Evolutionary conservation across 208 protist species (phyloP), one percentile per base, ranked within the genome.

Genomic region (Acanthamoeba triangularis): DNA sequence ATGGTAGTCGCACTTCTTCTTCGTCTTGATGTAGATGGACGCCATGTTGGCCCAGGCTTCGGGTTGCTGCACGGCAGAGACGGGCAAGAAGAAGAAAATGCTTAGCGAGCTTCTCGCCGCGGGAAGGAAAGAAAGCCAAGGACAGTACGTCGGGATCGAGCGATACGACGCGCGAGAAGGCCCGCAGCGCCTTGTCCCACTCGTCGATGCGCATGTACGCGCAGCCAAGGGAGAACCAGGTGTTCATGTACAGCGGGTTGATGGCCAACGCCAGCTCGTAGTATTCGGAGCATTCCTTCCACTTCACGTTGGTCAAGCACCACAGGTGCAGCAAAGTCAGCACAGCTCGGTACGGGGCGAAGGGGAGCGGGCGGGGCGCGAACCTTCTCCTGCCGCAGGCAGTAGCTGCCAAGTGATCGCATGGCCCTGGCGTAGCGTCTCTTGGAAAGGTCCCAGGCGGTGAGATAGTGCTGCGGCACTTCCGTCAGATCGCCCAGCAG

Each of bases 181-280:
- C 94, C 72, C 61, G 63, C 28, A 94, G 44, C 4, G 96, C 95
- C 28, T 82, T 90, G n/a, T 96, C 88, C 96, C 95, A 98, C 23
- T 97, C 80, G n/a, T 95, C 80, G 16, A 97, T 23, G 87, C 87
- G 59, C 88, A 98, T 96, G 54, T 54, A 78, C 3, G 97, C 96
- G 59, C 96, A 97, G 35, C 97, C 97, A 0, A 97, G 30, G 0
- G 96, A 96, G 93, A 98, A 98, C 97, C 97, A 98, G 93, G 67
- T 87, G 30, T 69, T 85, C 28, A 94, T 67, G 52, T 97, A 97
- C 6, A 95, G 59, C 18, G 97, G 96, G 44, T 98, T 98, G 33
- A 98, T 96, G 4, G 90, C 91, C 7, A 97, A 61, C 7, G 97
- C 97, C 11, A 87, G 37, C 54, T 74, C 20, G 23, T 67, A 97